Evolutionary conservation across 2,329 filamentous ascomycete genomes (phyloP).

Genomic region (Exserohilum rostratum): DNA sequence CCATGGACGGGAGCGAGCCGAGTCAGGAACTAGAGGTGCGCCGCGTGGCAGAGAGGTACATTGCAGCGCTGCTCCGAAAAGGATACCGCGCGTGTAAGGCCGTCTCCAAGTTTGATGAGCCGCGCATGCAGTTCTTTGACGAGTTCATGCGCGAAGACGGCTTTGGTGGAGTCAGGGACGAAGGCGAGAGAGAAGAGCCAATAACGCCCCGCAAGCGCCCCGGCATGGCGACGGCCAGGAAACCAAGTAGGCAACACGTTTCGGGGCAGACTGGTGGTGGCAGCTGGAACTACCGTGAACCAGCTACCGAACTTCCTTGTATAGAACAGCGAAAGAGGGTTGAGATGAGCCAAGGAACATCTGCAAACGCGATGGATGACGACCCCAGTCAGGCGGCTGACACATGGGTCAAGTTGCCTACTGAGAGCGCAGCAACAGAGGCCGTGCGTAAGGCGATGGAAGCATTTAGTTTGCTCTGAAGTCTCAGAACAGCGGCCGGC

Average conservation of each 20-base stretch:
- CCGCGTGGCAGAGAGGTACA: constrained; percentile 4
- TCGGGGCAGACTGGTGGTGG: neutral
- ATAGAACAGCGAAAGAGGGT: neutral
- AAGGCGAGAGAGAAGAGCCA: neutral
- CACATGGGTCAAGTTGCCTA: constrained; percentile 7
- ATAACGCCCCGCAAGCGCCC: constrained; percentile 8
- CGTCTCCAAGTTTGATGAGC: constrained; percentile 12
- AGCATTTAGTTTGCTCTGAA: constrained; percentile 7
- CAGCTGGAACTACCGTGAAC: constrained; percentile 6
- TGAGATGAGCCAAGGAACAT: neutral
- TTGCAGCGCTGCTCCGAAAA: constrained; percentile 3
- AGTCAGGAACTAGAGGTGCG: constrained; percentile 3
- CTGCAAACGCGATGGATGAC: neutral
- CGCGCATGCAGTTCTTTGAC: constrained; percentile 15
- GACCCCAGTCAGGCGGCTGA: constrained; percentile 2
- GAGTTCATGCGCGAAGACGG: constrained; percentile 15
- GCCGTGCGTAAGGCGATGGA: constrained; percentile 13
- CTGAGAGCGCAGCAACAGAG: constrained; percentile 10
- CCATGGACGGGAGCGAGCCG: neutral
- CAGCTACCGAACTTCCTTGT: neutral
- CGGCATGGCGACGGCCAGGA: constrained; percentile 1
- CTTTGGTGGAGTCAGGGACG: constrained; percentile 9
- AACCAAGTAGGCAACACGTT: neutral
- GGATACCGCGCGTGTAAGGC: constrained; percentile 9
- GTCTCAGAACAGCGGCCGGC: too few species aligned